Conservation (phyloP, 345 rosid species). For the Arabis alpina region DNA sequence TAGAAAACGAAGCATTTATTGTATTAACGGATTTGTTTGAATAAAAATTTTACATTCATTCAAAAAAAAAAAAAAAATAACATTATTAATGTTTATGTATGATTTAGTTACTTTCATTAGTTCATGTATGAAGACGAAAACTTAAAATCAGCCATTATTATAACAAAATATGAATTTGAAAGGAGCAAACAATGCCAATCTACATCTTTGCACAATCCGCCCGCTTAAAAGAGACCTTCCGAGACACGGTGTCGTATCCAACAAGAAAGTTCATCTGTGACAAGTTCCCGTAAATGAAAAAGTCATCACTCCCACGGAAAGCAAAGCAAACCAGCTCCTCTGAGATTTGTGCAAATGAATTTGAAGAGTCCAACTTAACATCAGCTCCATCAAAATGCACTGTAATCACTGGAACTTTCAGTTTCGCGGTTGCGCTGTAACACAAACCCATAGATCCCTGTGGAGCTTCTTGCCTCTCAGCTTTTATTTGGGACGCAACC, state of each 20-base stretch:
- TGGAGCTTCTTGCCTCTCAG: slow-evolving; percentile 32
- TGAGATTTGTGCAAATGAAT: slow-evolving; percentile 44
- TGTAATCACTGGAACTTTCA: slow-evolving; percentile 39
- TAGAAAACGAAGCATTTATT: too few relatives aligned
- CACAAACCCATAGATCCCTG: slow-evolving; percentile 33
- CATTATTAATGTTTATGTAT: too few relatives aligned
- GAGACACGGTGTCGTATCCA: slow-evolving; percentile 49
- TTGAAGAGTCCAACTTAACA: slow-evolving; percentile 38
- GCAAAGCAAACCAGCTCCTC: slow-evolving; percentile 48
- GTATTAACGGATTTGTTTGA: too few relatives aligned
- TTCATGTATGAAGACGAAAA: too few relatives aligned
- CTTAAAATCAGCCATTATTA: background rate
- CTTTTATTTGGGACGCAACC: slow-evolving; percentile 20
- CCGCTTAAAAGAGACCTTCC: slow-evolving; percentile 52
- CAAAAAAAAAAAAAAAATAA: too few relatives aligned
- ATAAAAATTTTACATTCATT: too few relatives aligned
- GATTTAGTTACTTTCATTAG: too few relatives aligned
- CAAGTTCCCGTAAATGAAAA: slow-evolving; percentile 51
- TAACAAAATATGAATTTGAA: background rate
- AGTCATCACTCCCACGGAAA: background rate
- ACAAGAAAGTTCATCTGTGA: slow-evolving; percentile 57
- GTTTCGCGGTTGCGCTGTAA: slow-evolving; percentile 26
- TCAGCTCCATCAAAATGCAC: slow-evolving; percentile 55
- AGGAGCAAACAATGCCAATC: background rate
- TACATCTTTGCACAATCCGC: slow-evolving; percentile 49